Conservation (phyloP, 441 rosid genomes). For the Geranium incanum region DNA sequence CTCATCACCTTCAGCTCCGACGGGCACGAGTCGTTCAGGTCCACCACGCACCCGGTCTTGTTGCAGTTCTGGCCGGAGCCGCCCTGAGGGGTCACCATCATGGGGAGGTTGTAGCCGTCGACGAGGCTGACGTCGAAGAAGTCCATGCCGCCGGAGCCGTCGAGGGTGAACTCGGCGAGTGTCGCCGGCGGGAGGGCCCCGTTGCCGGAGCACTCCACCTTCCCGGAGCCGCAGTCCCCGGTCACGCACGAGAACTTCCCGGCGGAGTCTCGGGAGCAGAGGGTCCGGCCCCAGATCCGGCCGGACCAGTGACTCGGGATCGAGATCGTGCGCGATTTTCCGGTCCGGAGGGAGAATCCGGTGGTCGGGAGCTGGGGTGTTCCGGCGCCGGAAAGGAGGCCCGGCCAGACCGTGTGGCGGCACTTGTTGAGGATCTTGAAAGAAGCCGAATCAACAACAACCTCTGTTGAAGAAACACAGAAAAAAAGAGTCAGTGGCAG, state of each 20-base stretch:
- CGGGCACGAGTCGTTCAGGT: slow-evolving; percentile 66
- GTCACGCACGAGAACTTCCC: slow-evolving; percentile 51
- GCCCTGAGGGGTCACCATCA: slow-evolving; percentile 68
- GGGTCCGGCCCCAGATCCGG: slow-evolving; percentile 62
- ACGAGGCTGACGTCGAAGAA: slow-evolving; percentile 91
- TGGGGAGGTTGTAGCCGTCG: slow-evolving; percentile 84
- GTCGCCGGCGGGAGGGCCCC: slow-evolving; percentile 84
- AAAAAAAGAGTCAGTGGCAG: background rate
- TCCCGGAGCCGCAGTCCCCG: slow-evolving; percentile 64
- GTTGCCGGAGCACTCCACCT: slow-evolving; percentile 59
- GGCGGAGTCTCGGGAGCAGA: slow-evolving; percentile 35
- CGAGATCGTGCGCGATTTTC: slow-evolving; percentile 42
- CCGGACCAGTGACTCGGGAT: slow-evolving; percentile 66
- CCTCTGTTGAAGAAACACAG: slow-evolving; percentile 27
- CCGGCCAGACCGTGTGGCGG: slow-evolving; percentile 74
- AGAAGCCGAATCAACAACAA: slow-evolving; percentile 17
- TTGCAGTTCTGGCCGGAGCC: slow-evolving; percentile 58
- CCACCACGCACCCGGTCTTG: slow-evolving; percentile 58
- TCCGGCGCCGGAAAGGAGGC: slow-evolving; percentile 66
- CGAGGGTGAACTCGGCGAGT: slow-evolving; percentile 77
- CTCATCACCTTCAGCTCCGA: slow-evolving; percentile 56
- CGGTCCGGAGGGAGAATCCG: slow-evolving; percentile 54
- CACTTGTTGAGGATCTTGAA: slow-evolving; percentile 73
- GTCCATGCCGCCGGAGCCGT: slow-evolving; percentile 67
- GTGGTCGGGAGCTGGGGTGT: slow-evolving; percentile 59